phyloP scores from a whole-genome alignment of 768 basidiomycete genomes.

The Stropharia rugosoannulata region DNA sequence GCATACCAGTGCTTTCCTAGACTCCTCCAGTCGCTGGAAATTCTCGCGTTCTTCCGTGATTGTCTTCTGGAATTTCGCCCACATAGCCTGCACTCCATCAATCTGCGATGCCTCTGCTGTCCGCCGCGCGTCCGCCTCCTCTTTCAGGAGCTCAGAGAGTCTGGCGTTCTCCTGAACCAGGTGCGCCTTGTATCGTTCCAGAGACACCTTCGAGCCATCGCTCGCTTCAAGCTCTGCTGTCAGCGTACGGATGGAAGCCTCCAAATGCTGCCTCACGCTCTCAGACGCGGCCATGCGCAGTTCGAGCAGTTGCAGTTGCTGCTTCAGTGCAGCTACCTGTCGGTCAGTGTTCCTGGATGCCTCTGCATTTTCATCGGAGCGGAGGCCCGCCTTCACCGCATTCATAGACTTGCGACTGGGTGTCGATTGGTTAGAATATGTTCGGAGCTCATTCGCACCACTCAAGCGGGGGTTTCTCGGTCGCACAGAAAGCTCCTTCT shows the following conservation, averaged over 20 bases:
- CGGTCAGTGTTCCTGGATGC: conserved; percentile 29
- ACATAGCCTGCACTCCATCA: conserved; percentile 63
- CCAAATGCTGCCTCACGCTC: conserved; percentile 63
- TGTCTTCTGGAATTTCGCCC: conserved; percentile 62
- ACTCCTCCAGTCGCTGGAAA: conserved; percentile 66
- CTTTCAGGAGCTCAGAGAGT: conserved; percentile 54
- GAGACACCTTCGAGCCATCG: conserved; percentile 64
- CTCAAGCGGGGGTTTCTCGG: conserved; percentile 32
- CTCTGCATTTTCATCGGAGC: conserved; percentile 11
- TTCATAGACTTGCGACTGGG: conserved; percentile 42
- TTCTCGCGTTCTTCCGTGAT: conserved; percentile 61
- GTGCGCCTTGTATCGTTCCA: conserved; percentile 56
- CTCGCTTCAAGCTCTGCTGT: conserved; percentile 60
- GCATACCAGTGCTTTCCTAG: conserved; percentile 66
- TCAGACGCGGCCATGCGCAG: conserved; percentile 69
- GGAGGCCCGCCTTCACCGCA: conserved; percentile 12
- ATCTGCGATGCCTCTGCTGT: conserved; percentile 62
- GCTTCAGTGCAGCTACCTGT: conserved; percentile 51
- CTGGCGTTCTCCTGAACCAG: conserved; percentile 57
- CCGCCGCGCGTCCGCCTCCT: conserved; percentile 63
- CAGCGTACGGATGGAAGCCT: conserved; percentile 57
- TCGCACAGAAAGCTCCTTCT: conserved; percentile 46
- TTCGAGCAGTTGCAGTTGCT: conserved; percentile 68
- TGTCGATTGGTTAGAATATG: conserved; percentile 40
- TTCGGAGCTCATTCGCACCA: conserved; percentile 32